Conservation (phyloP, 192 early-diverging fungal species). For the Chytriomyces sp. region DNA sequence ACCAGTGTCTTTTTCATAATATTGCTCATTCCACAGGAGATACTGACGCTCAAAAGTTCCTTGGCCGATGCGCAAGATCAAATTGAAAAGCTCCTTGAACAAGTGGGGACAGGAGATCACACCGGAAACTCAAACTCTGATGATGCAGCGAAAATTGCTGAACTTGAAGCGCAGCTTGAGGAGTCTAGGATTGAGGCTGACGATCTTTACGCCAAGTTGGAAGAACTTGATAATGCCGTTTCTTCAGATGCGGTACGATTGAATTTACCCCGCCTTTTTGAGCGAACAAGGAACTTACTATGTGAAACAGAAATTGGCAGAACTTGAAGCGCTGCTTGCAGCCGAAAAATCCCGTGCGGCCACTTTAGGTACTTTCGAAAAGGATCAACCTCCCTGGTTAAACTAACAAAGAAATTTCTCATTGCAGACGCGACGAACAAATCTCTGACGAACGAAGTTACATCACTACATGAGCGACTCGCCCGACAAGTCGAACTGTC, state of each 20-base stretch:
- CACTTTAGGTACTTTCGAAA: not conserved
- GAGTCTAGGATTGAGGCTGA: not conserved
- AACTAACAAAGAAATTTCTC: not conserved
- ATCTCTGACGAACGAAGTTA: constrained; percentile 19
- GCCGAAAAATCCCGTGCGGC: constrained; percentile 7
- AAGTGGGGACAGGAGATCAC: not conserved
- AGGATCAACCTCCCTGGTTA: not conserved
- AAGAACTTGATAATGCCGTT: constrained; percentile 13
- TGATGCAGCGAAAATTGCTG: constrained; percentile 17
- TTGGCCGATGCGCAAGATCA: constrained; percentile 1
- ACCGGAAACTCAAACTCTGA: not conserved
- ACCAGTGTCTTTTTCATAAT: too few species aligned
- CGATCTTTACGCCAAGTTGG: constrained; percentile 5
- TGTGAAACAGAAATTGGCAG: not conserved
- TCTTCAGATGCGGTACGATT: not conserved
- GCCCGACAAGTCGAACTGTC: constrained; percentile 18
- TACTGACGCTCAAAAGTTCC: not conserved
- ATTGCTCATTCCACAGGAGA: not conserved
- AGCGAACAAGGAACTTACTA: not conserved
- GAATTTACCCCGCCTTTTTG: not conserved
- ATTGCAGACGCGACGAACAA: constrained; percentile 19
- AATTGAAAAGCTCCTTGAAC: not conserved
- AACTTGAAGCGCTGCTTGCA: constrained; percentile 18
- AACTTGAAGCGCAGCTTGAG: constrained; percentile 7
- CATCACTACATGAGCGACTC: constrained; percentile 18